phyloP scores from a whole-genome alignment of 495 filamentous ascomycete genomes.

The Platismatia glauca region DNA sequence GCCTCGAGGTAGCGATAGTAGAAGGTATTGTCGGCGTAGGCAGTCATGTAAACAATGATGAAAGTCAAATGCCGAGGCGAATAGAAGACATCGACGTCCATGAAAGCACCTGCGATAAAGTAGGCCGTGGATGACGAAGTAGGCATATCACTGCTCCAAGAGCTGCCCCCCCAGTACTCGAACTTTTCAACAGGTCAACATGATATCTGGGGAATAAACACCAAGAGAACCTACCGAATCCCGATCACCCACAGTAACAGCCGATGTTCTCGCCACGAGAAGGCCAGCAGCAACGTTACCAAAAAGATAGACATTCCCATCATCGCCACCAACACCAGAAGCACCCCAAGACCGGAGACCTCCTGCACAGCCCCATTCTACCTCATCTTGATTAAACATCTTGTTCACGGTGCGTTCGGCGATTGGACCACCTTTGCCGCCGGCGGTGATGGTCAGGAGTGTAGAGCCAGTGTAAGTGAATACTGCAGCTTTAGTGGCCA shows the following conservation, averaged over 20 bases:
- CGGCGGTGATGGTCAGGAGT: conserved; percentile 25
- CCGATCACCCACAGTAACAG: conserved; percentile 18
- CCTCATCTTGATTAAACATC: conserved; percentile 27
- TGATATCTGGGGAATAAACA: not conserved
- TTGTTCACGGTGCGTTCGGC: conserved; percentile 25
- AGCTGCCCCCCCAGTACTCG: conserved; percentile 27
- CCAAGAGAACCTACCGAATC: conserved; percentile 22
- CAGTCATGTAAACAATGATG: conserved; percentile 29
- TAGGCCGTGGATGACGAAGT: conserved; percentile 19
- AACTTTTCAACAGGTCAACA: conserved; percentile 18
- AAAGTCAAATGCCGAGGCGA: conserved; percentile 30
- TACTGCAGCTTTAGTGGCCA: conserved; percentile 21
- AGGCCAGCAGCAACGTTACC: conserved; percentile 25
- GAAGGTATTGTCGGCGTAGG: conserved; percentile 31
- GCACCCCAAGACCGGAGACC: conserved; percentile 30
- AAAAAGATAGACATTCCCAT: conserved; percentile 30
- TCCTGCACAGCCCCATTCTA: conserved; percentile 30
- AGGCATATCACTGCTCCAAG: conserved; percentile 22
- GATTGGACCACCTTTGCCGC: conserved; percentile 25
- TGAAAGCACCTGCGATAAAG: conserved; percentile 27
- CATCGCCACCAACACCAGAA: conserved; percentile 28
- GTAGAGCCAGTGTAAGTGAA: conserved; percentile 30
- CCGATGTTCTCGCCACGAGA: conserved; percentile 22
- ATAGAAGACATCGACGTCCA: conserved; percentile 31
- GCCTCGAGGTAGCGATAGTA: conserved; percentile 31